Conservation (phyloP, 2,329 filamentous ascomycete genomes). For the Aspergillus sp. region DNA sequence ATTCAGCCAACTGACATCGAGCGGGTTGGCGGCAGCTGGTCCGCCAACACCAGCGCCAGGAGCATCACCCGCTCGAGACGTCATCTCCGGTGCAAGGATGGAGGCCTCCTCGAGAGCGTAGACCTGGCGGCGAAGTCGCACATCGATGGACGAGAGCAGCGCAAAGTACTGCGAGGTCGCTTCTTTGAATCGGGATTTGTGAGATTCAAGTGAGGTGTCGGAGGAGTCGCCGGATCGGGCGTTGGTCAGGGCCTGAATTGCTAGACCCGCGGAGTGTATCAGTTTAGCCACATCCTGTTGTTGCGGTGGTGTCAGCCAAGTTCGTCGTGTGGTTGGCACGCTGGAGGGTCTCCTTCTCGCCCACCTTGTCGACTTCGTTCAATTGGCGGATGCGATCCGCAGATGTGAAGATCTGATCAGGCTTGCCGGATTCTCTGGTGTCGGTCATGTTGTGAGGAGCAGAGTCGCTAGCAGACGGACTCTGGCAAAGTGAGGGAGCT, state of each 20-base stretch:
- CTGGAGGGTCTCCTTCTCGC: not conserved
- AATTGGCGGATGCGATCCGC: conserved; percentile 79
- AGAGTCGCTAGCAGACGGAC: not conserved
- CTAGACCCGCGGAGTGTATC: conserved; percentile 58
- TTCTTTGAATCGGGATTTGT: conserved; percentile 58
- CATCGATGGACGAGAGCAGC: conserved; percentile 70
- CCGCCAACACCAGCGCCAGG: conserved; percentile 27
- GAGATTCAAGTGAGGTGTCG: conserved; percentile 51
- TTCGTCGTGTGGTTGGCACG: not conserved
- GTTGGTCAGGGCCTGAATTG: conserved; percentile 62
- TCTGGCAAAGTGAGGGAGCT: not conserved
- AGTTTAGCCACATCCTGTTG: conserved; percentile 51
- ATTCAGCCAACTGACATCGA: conserved; percentile 89
- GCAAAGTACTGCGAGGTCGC: conserved; percentile 62
- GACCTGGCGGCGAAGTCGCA: conserved; percentile 71
- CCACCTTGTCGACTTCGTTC: conserved; percentile 70
- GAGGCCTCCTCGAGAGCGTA: conserved; percentile 78
- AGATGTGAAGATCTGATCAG: conserved; percentile 57
- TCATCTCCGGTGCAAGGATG: conserved; percentile 57
- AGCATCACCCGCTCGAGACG: conserved; percentile 30
- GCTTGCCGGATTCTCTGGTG: conserved; percentile 18
- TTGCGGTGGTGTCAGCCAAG: not conserved
- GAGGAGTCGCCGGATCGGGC: conserved; percentile 35
- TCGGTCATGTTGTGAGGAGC: conserved; percentile 20
- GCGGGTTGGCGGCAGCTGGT: conserved; percentile 44